Base-by-base conservation (phyloP, 441 rosid species). In the Adansonia gregorii region DNA sequence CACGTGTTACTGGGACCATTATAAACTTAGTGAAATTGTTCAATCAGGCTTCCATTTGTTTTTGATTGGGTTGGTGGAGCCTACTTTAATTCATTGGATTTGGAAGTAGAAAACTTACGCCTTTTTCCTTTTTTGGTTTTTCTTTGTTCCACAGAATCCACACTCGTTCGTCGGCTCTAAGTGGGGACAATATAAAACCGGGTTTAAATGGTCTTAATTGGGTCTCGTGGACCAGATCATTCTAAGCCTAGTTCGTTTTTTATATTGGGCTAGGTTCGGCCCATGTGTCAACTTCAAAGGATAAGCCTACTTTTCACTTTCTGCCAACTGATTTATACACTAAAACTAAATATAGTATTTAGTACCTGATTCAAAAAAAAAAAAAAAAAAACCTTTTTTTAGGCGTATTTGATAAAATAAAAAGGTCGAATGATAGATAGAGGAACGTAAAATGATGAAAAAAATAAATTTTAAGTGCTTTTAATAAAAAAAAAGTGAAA, bases 1-100 rank as follows among this genome's bases (percentile, higher is more conserved):
- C 59, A 46, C 4, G 73, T 69, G 58, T 3, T 69, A 10, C 59
- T 22, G 7, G 19, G 73, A 11, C 73, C 73, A 46, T 46, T 11
- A 19, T 5, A 49, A 24, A 41, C 14, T 64, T 31, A 1, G 46
- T 27, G 19, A n/a, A 64, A 31, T 35, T 15, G 4, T 27, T 19
- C 68, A 64, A 64, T 64, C 20, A 64, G 10, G 10, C 14, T 12
- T 11, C 46, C 14, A 17, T 27, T 31, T 31, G 39, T 31, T 64
- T 5, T 63, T 2, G 14, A 2, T 12, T 17, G 0, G 1, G 11
- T 61, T 61, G 43, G 67, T 61, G 43, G 67, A 61, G 67, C 43
- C 15, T 27, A 61, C 17, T 22, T 0, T 31, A 45, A 46, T 68
- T 8, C 48, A 22, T 45, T 56, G 8, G 15, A 4, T 22, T 17